Base-by-base conservation (phyloP, 164 flowering plant species). In the Cinnamomum chago region DNA sequence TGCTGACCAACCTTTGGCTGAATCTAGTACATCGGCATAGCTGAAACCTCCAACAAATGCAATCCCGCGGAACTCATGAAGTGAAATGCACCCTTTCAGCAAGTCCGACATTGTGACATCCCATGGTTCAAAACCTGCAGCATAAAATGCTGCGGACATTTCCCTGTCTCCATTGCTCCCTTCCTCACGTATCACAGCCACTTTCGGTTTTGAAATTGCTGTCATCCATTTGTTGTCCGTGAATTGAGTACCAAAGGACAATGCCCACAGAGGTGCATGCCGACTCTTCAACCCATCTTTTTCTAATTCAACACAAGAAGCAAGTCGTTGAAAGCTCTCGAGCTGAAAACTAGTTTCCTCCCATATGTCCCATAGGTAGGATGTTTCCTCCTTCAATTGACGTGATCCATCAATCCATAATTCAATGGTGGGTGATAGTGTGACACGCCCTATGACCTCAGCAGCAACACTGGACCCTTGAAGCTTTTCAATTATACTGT, bases 1-100 rank as follows among this genome's bases (percentile, higher is more conserved):
- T 66, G 97, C 97, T 5, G 97, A 81, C 98, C 97, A 95, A 65
- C 98, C 98, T 82, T 95, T 91, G 18, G 97, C 98, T 35, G 83
- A 81, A 73, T 75, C 83, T 23, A 81, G 27, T 5, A 81, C 83
- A 73, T 81, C 81, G 15, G 83, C 83, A 67, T 81, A 81, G 74
- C 83, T 81, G 71, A 78, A 81, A 50, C 83, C 83, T 68, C 77
- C 97, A 2, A 95, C 97, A 83, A 95, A 91, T 18, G 79, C 97
- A 77, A 95, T 79, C 40, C 98, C 98, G 24, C 86, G 89, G 76
- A 89, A 92, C 18, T 84, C 88, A 3, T 76, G 64, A 78, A 93
- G 83, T 25, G 89, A 84, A 64, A 88, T 33, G 12, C 18, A 25
- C n/a, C 71, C 79, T 10, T 35, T 58, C 28, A 76, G 28, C 50